Conservation (phyloP, 2,329 filamentous ascomycete species). For the Fusarium sp. region DNA sequence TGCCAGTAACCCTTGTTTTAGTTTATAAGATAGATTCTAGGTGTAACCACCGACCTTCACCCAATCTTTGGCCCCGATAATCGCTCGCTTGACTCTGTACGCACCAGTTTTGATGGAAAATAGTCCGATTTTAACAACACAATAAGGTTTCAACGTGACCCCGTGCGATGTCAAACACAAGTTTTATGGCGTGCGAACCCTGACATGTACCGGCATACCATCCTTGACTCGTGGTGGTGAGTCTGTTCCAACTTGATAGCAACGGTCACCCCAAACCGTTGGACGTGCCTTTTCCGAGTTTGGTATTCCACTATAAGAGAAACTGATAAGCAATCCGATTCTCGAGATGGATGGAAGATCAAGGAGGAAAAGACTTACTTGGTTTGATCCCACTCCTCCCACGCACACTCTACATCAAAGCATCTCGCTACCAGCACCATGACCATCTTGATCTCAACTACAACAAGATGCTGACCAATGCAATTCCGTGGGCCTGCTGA, state of each 20-base stretch:
- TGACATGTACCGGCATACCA: conserved; percentile 57
- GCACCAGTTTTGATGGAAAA: too few relatives aligned
- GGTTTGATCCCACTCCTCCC: conserved; percentile 39
- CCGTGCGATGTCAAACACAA: too few relatives aligned
- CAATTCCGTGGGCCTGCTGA: conserved; percentile 68
- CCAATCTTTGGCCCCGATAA: too few relatives aligned
- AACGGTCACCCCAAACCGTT: conserved; percentile 53
- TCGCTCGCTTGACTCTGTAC: too few relatives aligned
- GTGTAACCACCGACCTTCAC: too few relatives aligned
- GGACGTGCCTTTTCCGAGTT: neutral
- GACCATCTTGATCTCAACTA: conserved; percentile 54
- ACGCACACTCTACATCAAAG: conserved; percentile 38
- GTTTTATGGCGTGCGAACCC: neutral
- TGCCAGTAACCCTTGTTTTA: too few relatives aligned
- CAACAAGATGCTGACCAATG: conserved; percentile 69
- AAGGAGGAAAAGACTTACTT: conserved; percentile 9
- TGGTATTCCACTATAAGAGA: neutral
- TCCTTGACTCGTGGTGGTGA: conserved; percentile 54
- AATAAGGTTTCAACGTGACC: too few relatives aligned
- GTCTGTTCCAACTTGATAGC: conserved; percentile 58
- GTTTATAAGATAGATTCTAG: too few relatives aligned
- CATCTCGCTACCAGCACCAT: conserved; percentile 29
- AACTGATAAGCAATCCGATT: neutral
- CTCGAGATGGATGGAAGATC: too few relatives aligned
- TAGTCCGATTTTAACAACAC: too few relatives aligned